These are phyloP conservation scores for Filosporella fistucella DNA, from an alignment of 495 filamentous ascomycete species.

Conservation along the genomic window DNA sequence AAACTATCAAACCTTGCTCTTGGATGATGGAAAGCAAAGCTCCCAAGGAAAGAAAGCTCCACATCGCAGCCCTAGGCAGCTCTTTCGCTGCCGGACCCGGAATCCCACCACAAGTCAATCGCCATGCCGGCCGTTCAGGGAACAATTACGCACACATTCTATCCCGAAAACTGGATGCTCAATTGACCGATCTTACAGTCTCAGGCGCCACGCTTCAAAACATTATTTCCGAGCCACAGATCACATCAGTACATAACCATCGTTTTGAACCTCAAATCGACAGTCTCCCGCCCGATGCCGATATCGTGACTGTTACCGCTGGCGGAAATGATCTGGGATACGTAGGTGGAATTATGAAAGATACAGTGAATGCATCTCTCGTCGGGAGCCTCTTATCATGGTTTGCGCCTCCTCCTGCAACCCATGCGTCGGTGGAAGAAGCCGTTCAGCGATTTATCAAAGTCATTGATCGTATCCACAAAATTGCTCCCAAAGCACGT, in stretches of 20 bases:
- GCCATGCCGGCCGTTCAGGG: conserved; percentile 30
- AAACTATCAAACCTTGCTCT: too few species aligned
- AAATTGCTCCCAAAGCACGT: conserved; percentile 28
- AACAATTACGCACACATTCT: conserved; percentile 40
- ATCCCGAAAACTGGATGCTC: conserved; percentile 26
- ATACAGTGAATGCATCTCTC: conserved; percentile 9
- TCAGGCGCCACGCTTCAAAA: conserved; percentile 40
- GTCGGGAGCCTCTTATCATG: conserved; percentile 3
- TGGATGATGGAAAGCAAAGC: too few species aligned
- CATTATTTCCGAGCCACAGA: conserved; percentile 33
- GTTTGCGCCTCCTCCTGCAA: conserved; percentile 1
- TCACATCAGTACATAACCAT: conserved; percentile 9
- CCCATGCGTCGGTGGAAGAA: conserved; percentile 16
- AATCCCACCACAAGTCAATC: conserved; percentile 32
- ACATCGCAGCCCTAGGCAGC: conserved; percentile 32
- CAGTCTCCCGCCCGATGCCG: conserved; percentile 28
- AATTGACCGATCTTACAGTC: conserved; percentile 36
- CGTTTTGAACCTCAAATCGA: conserved; percentile 35
- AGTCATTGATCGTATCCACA: conserved; percentile 35
- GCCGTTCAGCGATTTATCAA: conserved; percentile 28
- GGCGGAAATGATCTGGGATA: conserved; percentile 44
- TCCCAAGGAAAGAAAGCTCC: too few species aligned
- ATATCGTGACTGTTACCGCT: conserved; percentile 36
- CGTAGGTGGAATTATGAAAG: conserved; percentile 34
- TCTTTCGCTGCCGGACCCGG: conserved; percentile 43